A percentile compares a stretch with the other conserved stretches of the same genome.
phyloP scores from a whole-genome alignment of 2,329 filamentous ascomycete genomes.

The Cladophialophora psammophila region DNA sequence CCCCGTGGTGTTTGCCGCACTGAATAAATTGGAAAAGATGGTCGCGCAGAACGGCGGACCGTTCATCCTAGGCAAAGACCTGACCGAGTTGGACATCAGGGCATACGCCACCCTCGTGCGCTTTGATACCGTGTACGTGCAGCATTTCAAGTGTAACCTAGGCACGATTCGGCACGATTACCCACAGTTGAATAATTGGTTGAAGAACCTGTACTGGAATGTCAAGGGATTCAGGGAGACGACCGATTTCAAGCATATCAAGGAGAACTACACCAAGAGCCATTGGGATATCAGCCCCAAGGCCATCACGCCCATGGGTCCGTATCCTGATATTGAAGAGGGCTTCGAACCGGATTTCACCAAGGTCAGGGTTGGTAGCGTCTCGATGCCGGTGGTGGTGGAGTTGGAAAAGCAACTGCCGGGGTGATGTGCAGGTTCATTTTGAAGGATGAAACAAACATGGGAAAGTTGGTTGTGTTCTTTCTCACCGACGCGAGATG shows the following conservation, averaged over 20 bases:
- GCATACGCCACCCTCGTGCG: slow-evolving; percentile 66
- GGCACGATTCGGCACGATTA: slow-evolving; percentile 68
- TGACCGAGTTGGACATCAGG: slow-evolving; percentile 68
- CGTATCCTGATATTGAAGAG: slow-evolving; percentile 64
- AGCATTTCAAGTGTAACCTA: slow-evolving; percentile 72
- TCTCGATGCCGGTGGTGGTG: slow-evolving; percentile 44
- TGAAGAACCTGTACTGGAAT: slow-evolving; percentile 67
- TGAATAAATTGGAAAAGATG: slow-evolving; percentile 65
- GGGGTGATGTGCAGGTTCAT: neutral
- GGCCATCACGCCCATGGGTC: slow-evolving; percentile 68
- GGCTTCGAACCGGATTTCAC: slow-evolving; percentile 59
- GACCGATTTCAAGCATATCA: slow-evolving; percentile 72
- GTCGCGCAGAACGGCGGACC: slow-evolving; percentile 58
- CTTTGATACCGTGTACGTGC: slow-evolving; percentile 68
- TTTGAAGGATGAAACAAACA: slow-evolving; percentile 1
- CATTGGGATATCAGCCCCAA: slow-evolving; percentile 67
- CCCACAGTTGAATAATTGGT: slow-evolving; percentile 66
- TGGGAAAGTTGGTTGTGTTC: neutral
- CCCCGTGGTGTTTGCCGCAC: slow-evolving; percentile 63
- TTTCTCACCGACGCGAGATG: slow-evolving; percentile 12
- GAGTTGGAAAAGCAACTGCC: slow-evolving; percentile 36
- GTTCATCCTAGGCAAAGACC: slow-evolving; percentile 61
- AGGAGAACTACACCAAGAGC: slow-evolving; percentile 71
- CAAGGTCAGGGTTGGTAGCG: slow-evolving; percentile 57
- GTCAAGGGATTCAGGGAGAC: slow-evolving; percentile 62